Percentiles rank a stretch among this genome's conserved stretches.
phyloP scores from a whole-genome alignment of 192 early-diverging fungal species.

The Glomus cerebriforme region DNA sequence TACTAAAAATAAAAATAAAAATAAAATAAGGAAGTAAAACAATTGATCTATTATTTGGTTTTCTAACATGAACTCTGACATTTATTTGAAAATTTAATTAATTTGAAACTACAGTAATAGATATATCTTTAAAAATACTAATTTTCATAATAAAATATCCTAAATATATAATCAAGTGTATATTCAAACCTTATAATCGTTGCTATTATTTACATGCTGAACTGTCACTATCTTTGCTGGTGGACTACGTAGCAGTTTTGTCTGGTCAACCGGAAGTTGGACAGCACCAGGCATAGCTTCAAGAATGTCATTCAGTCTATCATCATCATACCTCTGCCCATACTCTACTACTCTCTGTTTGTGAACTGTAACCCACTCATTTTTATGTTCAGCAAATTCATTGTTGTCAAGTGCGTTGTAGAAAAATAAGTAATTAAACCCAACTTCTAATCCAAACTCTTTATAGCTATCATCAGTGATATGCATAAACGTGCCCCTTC shows the following conservation, averaged over 20 bases:
- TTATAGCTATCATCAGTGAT: constrained; percentile 15
- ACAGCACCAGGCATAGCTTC: constrained; percentile 19
- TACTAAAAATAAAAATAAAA: too few relatives aligned
- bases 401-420: constrained; percentile 20
- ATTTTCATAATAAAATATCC: background rate
- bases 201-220: background rate
- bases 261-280: constrained; percentile 12
- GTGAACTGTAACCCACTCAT: constrained; percentile 1
- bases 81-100: constrained; percentile 22
- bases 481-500: background rate
- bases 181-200: constrained; percentile 25
- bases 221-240: constrained; percentile 1
- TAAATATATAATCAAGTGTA: background rate
- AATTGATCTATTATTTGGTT: background rate
- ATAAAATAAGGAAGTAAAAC: background rate
- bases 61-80: constrained; percentile 19
- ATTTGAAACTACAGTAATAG: background rate
- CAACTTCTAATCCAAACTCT: constrained; percentile 14
- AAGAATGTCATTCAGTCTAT: constrained; percentile 6
- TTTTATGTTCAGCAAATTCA: constrained; percentile 11
- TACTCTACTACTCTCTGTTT: constrained; percentile 14
- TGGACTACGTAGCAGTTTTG: background rate
- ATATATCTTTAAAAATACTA: too few relatives aligned
- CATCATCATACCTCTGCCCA: constrained; percentile 14
- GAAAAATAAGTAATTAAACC: constrained; percentile 20